These are phyloP conservation scores for Ceratonia siliqua DNA, from an alignment of 306 rosid genomes.

Conservation along the genomic window DNA sequence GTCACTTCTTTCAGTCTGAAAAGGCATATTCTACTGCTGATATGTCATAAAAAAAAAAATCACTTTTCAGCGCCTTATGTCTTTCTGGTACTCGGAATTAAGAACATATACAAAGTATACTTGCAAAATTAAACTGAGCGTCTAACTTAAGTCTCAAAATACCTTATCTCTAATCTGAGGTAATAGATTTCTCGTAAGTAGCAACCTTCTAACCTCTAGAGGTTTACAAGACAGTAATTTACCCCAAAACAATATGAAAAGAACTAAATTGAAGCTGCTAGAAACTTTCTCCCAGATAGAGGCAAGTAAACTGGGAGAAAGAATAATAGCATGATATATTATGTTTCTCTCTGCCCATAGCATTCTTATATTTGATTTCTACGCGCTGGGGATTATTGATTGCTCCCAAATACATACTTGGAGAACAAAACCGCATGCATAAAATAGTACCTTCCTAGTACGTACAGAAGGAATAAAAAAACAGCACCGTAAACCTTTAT, in stretches of 20 bases:
- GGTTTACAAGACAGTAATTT: neutral
- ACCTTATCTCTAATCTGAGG: neutral
- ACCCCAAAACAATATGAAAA: neutral
- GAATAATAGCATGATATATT: neutral
- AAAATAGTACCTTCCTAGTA: conserved; percentile 14
- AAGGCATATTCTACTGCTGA: conserved; percentile 1
- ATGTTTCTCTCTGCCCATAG: conserved; percentile 1
- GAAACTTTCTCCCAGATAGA: conserved; percentile 12
- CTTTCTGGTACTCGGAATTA: neutral
- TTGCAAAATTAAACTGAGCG: neutral
- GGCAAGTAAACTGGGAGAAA: conserved; percentile 8
- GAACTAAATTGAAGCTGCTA: neutral
- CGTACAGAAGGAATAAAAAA: conserved; percentile 12
- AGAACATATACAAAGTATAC: neutral
- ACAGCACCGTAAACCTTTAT: neutral
- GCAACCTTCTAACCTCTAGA: neutral
- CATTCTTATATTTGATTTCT: conserved; percentile 11
- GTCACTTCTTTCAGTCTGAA: neutral
- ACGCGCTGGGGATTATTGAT: neutral
- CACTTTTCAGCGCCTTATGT: neutral
- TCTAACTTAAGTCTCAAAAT: neutral
- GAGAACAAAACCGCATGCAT: neutral
- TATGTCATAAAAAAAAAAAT: neutral
- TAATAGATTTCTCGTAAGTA: neutral
- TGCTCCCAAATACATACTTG: conserved; percentile 29